Base-by-base conservation (phyloP, 1,139 yeast species). In the Hyphopichia pseudoburtonii region DNA sequence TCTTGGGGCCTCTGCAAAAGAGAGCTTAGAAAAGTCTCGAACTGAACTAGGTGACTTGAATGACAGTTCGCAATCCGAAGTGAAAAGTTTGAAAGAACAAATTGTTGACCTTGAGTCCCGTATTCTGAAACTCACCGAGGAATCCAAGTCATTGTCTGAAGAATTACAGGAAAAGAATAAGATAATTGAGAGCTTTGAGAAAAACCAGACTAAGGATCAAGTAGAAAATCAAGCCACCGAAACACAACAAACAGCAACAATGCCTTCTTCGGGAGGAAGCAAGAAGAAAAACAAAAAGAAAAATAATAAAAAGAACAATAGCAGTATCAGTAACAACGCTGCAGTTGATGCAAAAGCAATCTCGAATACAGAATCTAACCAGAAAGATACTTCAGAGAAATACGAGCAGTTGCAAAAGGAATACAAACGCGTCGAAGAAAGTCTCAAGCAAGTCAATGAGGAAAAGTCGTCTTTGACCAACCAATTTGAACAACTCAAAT, bases 111-210 rank as follows among this genome's bases (percentile, higher is more conserved):
- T 32, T 14, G 30, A 32, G 14, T 18, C 17, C 4, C 17, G 24
- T n/a, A 5, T 23, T 32, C 24, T 33, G 21, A 16, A 32, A 23
- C 4, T 15, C 37, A 26, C 19, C 22, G 26, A 35, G 23, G 28
- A 28, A n/a, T 18, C 29, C 8, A 12, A 27, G 11, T n/a, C 21
- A 4, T 21, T 18, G 11, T 19, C 18, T 8, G 30, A 24, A 5
- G 24, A 28, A 21, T 21, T 22, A 6, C 19, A 32, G 19, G 25
- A 27, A 3, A 3, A 17, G 19, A 10, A 33, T 28, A 15, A 27
- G 11, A 46, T 46, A 23, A 33, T 36, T 12, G 58, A 52, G 4
- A 59, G 56, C 19, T 43, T 60, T 12, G 48, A 49, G 18, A 27
- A 33, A 16, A 29, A 25, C 11, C 5, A 23, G 4, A 5, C 7